Percentiles rank a stretch among this genome's conserved stretches.
These are phyloP conservation scores for Phytophthora quininea DNA, from an alignment of 352 stramenopile species.

Conservation along the genomic window DNA sequence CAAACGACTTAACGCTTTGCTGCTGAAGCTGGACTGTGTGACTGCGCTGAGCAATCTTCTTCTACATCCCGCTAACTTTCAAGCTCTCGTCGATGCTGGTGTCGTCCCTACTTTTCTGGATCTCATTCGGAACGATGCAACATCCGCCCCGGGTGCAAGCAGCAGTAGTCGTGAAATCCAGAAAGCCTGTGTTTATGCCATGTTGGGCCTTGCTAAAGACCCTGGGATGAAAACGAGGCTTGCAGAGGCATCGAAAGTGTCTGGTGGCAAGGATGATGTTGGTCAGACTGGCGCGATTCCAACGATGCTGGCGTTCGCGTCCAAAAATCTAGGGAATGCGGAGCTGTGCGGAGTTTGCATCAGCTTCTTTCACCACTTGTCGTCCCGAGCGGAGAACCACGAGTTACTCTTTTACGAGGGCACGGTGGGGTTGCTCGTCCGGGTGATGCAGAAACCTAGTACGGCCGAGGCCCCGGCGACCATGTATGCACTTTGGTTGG, in stretches of 20 bases:
- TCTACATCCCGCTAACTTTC: constrained; percentile 82
- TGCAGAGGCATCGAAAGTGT: constrained; percentile 41
- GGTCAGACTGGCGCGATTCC: constrained; percentile 58
- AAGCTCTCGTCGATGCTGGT: constrained; percentile 74
- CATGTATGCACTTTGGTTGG: constrained; percentile 65
- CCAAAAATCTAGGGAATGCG: constrained; percentile 56
- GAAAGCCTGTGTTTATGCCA: constrained; percentile 78
- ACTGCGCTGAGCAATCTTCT: constrained; percentile 84
- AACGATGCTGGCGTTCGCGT: constrained; percentile 69
- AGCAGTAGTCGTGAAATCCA: constrained; percentile 69
- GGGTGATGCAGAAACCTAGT: constrained; percentile 54
- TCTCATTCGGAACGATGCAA: constrained; percentile 52
- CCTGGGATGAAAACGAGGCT: constrained; percentile 75
- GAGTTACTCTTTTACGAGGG: constrained; percentile 70
- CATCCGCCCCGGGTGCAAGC: constrained; percentile 13
- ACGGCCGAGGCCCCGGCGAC: constrained; percentile 36
- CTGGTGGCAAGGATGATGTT: constrained; percentile 24
- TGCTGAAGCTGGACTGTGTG: constrained; percentile 83
- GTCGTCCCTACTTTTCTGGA: constrained; percentile 73
- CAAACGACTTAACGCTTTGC: constrained; percentile 31
- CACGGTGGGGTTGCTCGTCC: constrained; percentile 58
- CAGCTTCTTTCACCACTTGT: constrained; percentile 75
- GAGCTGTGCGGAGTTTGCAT: constrained; percentile 75
- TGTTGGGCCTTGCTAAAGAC: constrained; percentile 76
- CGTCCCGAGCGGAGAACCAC: constrained; percentile 68